Evolutionary conservation across 805 yeast species (phyloP), one percentile per base, ranked within the genome.

Genomic region (Saturnispora gosingensis): DNA sequence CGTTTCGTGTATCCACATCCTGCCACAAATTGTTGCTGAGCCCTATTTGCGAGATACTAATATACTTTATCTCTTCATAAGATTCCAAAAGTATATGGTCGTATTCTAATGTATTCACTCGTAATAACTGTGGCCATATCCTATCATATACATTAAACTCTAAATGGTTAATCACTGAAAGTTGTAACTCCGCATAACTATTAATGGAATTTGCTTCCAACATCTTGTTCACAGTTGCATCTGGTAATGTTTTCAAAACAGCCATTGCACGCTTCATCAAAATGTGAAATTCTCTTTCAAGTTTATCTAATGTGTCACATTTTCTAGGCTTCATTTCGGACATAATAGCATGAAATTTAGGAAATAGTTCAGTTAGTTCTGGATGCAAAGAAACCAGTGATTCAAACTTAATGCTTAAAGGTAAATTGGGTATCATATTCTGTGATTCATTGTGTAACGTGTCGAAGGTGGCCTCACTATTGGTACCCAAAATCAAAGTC

Each of bases 141-240:
- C 76, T 78, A 56, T 80, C 85, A 59, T 81, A 84, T 32, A 88
- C 64, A 52, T 81, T 81, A 54, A 74, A 59, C 59, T 90, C 97
- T 15, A 87, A 82, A 58, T 87, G 87, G 50, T 80, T 80, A 58
- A 81, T 83, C 2, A 88, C 71, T 44, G 80, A 70, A 52, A 71
- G 72, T 56, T 72, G 77, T 56, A 80, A 66, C 52, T 82, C 79
- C 13, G 44, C 10, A 35, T 48, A 53, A 7, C 28, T 18, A 9
- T 36, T 28, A 5, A 16, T 74, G 13, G 50, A 20, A 11, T 34
- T 8, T 25, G 46, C 10, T 4, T 51, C 54, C 24, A 60, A 65
- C 27, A 66, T 56, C 25, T 56, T 53, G 36, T 62, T 63, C 27
- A 72, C 65, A 2, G 52, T 48, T 11, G 50, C 39, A 1, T 32